phyloP scores from a whole-genome alignment of 2,329 filamentous ascomycete genomes.

The Neopestalotiopsis sp. region DNA sequence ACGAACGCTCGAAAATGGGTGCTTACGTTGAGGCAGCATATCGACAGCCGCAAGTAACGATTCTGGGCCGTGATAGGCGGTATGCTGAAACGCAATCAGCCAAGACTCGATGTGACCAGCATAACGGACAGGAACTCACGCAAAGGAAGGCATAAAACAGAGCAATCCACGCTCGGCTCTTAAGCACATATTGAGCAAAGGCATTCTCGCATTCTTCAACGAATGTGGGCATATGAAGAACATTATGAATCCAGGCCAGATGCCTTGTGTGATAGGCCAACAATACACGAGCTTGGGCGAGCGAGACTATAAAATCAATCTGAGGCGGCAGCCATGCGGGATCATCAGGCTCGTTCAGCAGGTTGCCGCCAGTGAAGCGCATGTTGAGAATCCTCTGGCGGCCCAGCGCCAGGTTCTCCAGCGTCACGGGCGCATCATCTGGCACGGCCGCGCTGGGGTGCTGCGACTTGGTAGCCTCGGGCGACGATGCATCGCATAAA shows the following conservation, averaged over 20 bases:
- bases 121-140: neutral
- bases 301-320: slow-evolving; percentile 6
- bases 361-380: neutral
- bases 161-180: slow-evolving; percentile 10
- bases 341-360: neutral
- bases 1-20: neutral
- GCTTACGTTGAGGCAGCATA: slow-evolving; percentile 7
- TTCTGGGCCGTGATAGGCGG: slow-evolving; percentile 5
- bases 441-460: slow-evolving; percentile 8
- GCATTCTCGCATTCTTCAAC: neutral
- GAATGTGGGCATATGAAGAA: slow-evolving; percentile 10
- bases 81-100: neutral
- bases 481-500: neutral
- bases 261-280: slow-evolving; percentile 1
- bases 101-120: neutral
- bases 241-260: slow-evolving; percentile 8
- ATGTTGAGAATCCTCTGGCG: slow-evolving; percentile 13
- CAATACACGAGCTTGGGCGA: neutral
- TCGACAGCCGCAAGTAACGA: slow-evolving; percentile 2
- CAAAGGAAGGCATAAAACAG: slow-evolving; percentile 8
- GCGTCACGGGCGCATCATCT: slow-evolving; percentile 11
- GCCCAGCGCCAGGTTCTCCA: slow-evolving; percentile 10
- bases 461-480: slow-evolving; percentile 8
- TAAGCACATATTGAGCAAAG: neutral
- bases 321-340: neutral